These are phyloP conservation scores for Aegilops bicornis DNA, from an alignment of 176 grass and related monocot species.

Conservation along the genomic window DNA sequence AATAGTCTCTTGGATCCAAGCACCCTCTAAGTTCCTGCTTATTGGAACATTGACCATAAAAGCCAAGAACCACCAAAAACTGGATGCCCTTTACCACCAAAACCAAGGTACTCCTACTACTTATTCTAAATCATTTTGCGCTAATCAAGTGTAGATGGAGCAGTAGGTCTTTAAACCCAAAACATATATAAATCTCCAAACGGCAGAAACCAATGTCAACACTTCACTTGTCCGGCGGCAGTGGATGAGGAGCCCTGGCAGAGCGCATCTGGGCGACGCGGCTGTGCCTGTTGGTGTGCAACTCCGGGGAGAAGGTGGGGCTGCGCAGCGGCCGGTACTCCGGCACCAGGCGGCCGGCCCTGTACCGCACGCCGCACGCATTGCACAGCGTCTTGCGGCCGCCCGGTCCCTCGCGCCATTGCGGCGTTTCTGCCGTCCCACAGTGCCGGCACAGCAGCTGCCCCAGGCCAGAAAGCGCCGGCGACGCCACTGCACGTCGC, in stretches of 20 bases:
- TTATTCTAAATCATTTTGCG: no score
- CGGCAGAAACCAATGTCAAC: no score
- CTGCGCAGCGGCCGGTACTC: slow-evolving; percentile 57
- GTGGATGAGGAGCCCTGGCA: background rate
- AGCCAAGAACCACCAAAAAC: no score
- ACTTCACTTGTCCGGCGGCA: background rate
- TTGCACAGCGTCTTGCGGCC: slow-evolving; percentile 58
- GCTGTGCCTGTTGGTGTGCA: slow-evolving; percentile 57
- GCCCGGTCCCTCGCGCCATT: slow-evolving; percentile 49
- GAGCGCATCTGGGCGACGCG: slow-evolving; percentile 26
- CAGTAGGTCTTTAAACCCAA: no score
- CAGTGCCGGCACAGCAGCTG: slow-evolving; percentile 51
- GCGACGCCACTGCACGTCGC: no score
- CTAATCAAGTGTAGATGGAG: no score
- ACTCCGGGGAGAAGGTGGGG: slow-evolving; percentile 48
- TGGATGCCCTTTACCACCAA: no score
- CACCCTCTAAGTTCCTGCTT: no score
- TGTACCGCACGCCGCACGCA: slow-evolving; percentile 55
- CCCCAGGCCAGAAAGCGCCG: background rate
- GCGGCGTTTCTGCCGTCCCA: slow-evolving; percentile 41
- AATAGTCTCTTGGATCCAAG: no score
- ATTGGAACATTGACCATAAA: no score
- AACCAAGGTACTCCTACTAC: no score
- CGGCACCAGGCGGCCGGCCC: slow-evolving; percentile 34
- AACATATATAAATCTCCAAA: no score